Conservation (phyloP, 257 asterid genomes). For the Knoxia roxburghii region DNA sequence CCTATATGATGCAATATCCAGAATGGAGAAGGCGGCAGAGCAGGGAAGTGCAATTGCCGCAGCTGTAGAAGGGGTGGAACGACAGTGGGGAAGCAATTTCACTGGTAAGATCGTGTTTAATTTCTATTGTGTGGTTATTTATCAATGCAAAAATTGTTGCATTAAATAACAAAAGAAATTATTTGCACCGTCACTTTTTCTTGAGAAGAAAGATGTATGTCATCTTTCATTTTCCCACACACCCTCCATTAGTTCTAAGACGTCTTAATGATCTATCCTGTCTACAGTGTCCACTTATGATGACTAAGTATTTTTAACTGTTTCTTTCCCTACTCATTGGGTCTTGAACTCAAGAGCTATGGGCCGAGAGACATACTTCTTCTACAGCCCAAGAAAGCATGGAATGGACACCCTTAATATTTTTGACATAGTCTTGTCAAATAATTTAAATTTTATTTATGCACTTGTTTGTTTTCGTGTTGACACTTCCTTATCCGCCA, state of each 20-base stretch:
- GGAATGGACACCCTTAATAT: neutral
- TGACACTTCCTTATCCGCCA: neutral
- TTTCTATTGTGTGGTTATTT: neutral
- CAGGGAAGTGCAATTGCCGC: slow-evolving; percentile 98
- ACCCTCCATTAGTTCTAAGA: neutral
- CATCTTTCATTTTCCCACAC: neutral
- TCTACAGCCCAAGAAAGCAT: neutral
- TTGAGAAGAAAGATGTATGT: neutral
- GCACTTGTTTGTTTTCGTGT: too few species aligned
- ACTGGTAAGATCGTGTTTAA: slow-evolving; percentile 47
- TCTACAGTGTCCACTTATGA: too few species aligned
- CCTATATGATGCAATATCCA: slow-evolving; percentile 91
- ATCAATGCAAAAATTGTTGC: neutral
- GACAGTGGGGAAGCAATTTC: slow-evolving; percentile 78
- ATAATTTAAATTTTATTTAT: neutral
- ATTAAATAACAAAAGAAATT: neutral
- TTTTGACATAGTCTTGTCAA: too few species aligned
- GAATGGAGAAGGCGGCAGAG: slow-evolving; percentile 98
- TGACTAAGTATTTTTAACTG: too few species aligned
- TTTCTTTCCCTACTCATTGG: too few species aligned
- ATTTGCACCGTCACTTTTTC: neutral
- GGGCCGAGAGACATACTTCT: neutral
- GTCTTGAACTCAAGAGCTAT: too few species aligned
- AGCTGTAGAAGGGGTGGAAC: slow-evolving; percentile 97
- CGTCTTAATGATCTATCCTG: neutral